Percentiles rank a stretch among this genome's conserved stretches.
Conservation (phyloP, 306 rosid species). For the Cercis canadensis region DNA sequence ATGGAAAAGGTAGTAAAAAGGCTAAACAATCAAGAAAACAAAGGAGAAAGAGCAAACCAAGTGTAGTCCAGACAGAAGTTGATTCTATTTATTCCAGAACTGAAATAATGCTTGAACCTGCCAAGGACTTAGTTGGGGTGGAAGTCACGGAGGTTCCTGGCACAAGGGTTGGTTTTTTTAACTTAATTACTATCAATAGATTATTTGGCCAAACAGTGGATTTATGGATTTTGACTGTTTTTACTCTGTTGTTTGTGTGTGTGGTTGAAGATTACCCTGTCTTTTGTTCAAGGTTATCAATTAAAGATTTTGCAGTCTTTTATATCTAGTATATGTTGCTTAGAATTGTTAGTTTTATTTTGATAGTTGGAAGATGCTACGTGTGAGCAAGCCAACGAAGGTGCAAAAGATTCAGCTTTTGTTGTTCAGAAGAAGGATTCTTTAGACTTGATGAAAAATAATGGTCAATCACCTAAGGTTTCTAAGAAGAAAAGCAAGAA, state of each 20-base stretch:
- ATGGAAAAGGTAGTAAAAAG: conserved; percentile 74
- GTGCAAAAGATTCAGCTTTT: conserved; percentile 39
- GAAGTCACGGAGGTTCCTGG: conserved; percentile 44
- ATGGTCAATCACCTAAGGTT: conserved; percentile 42
- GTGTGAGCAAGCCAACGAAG: conserved; percentile 42
- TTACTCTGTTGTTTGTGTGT: too few species aligned
- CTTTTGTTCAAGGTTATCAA: background rate
- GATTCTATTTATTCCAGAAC: conserved; percentile 47
- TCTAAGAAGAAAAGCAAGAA: conserved; percentile 87
- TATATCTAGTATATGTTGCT: conserved; percentile 3
- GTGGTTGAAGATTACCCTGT: conserved; percentile 24
- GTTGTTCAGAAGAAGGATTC: conserved; percentile 49
- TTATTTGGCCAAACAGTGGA: background rate
- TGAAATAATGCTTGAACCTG: conserved; percentile 48
- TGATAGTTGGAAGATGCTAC: conserved; percentile 60
- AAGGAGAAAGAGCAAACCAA: conserved; percentile 64
- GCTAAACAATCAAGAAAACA: conserved; percentile 65
- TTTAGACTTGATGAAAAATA: conserved; percentile 47
- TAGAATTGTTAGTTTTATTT: conserved; percentile 22
- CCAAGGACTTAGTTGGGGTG: conserved; percentile 48
- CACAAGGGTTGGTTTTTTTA: conserved; percentile 58
- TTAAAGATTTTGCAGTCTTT: background rate
- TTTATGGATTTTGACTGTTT: conserved; percentile 13
- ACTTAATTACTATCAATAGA: conserved; percentile 7
- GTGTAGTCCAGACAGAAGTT: conserved; percentile 44